Evolutionary conservation across 2,329 filamentous ascomycete species (phyloP), one percentile per base, ranked within the genome.

Genomic region (Geosmithia putterillii): DNA sequence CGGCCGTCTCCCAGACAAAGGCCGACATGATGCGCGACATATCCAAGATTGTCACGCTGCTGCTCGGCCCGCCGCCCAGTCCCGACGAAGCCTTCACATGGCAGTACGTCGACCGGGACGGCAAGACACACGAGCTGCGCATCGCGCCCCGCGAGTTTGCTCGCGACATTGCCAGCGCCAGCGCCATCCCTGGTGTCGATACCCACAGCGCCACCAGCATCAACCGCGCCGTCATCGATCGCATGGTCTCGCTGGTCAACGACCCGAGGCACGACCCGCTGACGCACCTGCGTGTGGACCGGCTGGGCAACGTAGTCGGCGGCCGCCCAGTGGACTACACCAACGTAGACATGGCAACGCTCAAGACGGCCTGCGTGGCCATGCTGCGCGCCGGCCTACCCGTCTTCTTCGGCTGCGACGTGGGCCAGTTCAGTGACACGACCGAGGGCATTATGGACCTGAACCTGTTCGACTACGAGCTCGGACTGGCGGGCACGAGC

Each of bases 381-480:
- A 92, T 88, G 85, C 74, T 94, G 41, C 75, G 78, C 55, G 79
- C 80, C 10, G 86, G 86, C 1, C 64, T 86, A 5, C 87, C 88
- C 9, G 76, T 94, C 42, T 94, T 94, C 71, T 94, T 95, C 57
- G 88, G 88, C 45, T 83, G 76, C 42, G 88, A 95, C 54, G 87
- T 94, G 0, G 87, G 86, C 48, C 85, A 94, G 59, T 89, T 83
- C 61, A 83, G 77, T 44, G 81, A 89, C 56, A 67, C 65, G 0
- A 53, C 52, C 1, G 70, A 72, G 2, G 87, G 87, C 15, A 78
- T 94, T 56, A 88, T 94, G 84, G 87, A 94, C 58, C 72, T 81
- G 1, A 71, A 74, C 2, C 67, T 94, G 4, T 77, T 82, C 54
- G 81, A 92, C 60, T 92, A 90, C 60, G 75, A 83, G 52, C 74